These are phyloP conservation scores for Kuraishia molischiana DNA, from an alignment of 805 yeast genomes.

Conservation along the genomic window DNA sequence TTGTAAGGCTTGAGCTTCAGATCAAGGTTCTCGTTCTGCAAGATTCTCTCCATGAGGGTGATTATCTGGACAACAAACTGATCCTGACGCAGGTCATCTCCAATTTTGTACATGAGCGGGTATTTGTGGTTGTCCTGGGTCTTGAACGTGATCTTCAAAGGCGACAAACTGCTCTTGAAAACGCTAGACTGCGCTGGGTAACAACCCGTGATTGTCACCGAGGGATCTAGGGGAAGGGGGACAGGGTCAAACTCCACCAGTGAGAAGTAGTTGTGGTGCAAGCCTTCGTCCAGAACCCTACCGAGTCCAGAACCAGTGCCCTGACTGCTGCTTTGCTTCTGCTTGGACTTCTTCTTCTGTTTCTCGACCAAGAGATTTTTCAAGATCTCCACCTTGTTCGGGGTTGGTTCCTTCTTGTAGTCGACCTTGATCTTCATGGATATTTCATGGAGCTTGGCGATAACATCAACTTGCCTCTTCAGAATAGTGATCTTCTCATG, in stretches of 20 bases:
- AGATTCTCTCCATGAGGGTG: constrained; percentile 77
- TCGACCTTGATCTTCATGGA: constrained; percentile 53
- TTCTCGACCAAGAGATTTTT: constrained; percentile 46
- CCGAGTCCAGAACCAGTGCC: neutral
- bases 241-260: constrained; percentile 39
- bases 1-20: constrained; percentile 80
- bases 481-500: constrained; percentile 17
- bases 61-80: constrained; percentile 94
- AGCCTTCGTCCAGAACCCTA: neutral
- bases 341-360: constrained; percentile 22
- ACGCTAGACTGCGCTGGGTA: constrained; percentile 75
- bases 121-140: constrained; percentile 36
- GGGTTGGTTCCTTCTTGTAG: constrained; percentile 61
- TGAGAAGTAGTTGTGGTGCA: neutral
- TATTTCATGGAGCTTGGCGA: constrained; percentile 52
- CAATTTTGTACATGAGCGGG: constrained; percentile 87
- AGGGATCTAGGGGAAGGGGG: constrained; percentile 78
- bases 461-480: constrained; percentile 54
- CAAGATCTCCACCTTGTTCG: constrained; percentile 62
- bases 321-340: neutral
- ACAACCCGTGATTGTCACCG: constrained; percentile 61
- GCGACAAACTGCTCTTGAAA: constrained; percentile 86
- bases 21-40: constrained; percentile 86
- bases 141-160: constrained; percentile 72
- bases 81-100: constrained; percentile 94